Evolutionary conservation across 169 alveolate genomes (phyloP).

Genomic region (Plasmodium adleri): DNA sequence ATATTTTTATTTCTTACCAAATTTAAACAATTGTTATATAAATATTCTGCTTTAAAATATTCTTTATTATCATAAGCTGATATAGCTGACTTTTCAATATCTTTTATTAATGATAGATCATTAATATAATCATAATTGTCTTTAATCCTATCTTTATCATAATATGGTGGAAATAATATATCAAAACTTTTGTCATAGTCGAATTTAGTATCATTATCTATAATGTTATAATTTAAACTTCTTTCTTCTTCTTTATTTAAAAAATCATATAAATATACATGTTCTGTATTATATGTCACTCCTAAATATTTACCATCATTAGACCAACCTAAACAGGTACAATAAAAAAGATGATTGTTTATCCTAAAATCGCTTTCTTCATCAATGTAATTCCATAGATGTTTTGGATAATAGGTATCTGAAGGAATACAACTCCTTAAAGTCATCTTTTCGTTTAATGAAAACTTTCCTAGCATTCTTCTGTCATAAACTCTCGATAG

Average conservation of each 20-base stretch:
- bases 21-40: slow-evolving; percentile 35
- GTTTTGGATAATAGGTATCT: slow-evolving; percentile 77
- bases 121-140: background rate
- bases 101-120: slow-evolving; percentile 17
- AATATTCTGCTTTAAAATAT: slow-evolving; percentile 31
- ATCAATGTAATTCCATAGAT: slow-evolving; percentile 73
- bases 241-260: slow-evolving; percentile 56
- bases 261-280: slow-evolving; percentile 77
- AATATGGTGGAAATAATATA: slow-evolving; percentile 32
- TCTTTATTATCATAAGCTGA: slow-evolving; percentile 24
- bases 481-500: slow-evolving; percentile 81
- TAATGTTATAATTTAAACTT: slow-evolving; percentile 7
- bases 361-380: slow-evolving; percentile 42
- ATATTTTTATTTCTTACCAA: slow-evolving; percentile 24
- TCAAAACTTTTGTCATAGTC: slow-evolving; percentile 8
- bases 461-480: slow-evolving; percentile 64
- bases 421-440: slow-evolving; percentile 70
- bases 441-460: slow-evolving; percentile 36
- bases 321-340: slow-evolving; percentile 75
- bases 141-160: background rate
- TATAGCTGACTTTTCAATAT: slow-evolving; percentile 42
- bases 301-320: slow-evolving; percentile 75
- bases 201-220: slow-evolving; percentile 19
- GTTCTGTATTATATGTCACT: slow-evolving; percentile 77
- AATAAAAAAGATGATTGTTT: slow-evolving; percentile 1